Conservation (phyloP, 768 basidiomycete genomes). For the Amanita exitialis region DNA sequence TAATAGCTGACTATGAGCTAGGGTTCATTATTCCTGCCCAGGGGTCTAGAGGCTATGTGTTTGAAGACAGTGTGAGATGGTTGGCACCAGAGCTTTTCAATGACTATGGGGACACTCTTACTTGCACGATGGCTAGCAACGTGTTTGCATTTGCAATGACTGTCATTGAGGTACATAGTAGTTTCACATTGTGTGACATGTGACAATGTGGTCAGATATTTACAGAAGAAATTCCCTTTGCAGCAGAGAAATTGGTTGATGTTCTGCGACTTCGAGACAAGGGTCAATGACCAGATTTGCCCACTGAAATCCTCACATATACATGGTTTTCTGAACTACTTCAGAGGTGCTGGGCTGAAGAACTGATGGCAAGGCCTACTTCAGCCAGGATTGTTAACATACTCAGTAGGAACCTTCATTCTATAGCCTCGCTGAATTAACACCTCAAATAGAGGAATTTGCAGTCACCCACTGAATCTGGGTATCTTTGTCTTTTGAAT, state of each 20-base stretch:
- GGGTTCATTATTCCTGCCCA: constrained; percentile 13
- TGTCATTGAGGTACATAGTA: constrained; percentile 15
- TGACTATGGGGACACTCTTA: background rate
- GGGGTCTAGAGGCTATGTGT: constrained; percentile 15
- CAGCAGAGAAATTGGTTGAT: background rate
- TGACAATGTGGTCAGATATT: background rate
- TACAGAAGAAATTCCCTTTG: background rate
- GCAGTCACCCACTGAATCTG: no score
- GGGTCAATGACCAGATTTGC: background rate
- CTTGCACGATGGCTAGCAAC: constrained; percentile 13
- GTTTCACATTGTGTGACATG: background rate
- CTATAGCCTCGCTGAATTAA: no score
- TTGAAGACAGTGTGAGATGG: constrained; percentile 19
- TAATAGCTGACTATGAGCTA: constrained; percentile 20
- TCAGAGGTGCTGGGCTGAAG: background rate
- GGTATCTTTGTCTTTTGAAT: no score
- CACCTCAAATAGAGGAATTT: no score
- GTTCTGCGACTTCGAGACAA: background rate
- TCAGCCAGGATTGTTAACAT: background rate
- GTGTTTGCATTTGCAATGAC: constrained; percentile 20
- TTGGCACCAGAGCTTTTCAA: constrained; percentile 21
- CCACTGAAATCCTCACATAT: background rate
- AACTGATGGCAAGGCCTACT: background rate
- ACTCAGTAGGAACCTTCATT: background rate
- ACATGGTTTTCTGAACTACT: background rate